Evolutionary conservation across 2,329 filamentous ascomycete genomes (phyloP).

Genomic region (Fusarium longipes): DNA sequence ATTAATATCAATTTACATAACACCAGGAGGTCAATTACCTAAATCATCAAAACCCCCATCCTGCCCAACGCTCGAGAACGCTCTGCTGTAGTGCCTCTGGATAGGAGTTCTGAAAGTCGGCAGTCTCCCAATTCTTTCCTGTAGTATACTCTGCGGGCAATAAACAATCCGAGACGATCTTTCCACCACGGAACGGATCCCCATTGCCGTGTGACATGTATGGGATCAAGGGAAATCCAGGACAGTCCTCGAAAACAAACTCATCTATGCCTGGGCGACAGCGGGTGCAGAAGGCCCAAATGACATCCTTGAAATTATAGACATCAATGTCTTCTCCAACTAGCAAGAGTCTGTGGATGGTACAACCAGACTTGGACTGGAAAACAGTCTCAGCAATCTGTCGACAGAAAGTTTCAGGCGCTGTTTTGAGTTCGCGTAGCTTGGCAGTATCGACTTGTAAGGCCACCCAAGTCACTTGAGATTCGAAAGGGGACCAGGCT

Average conservation of each 20-base stretch:
- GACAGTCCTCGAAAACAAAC: slow-evolving; percentile 56
- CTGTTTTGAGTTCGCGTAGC: slow-evolving; percentile 55
- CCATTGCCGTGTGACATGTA: slow-evolving; percentile 59
- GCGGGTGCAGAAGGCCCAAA: slow-evolving; percentile 61
- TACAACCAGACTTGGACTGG: slow-evolving; percentile 42
- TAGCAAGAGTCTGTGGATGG: slow-evolving; percentile 61
- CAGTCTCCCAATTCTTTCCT: slow-evolving; percentile 46
- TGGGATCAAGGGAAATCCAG: slow-evolving; percentile 57
- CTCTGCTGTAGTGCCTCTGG: slow-evolving; percentile 42
- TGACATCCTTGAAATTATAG: slow-evolving; percentile 58
- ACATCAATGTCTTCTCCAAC: slow-evolving; percentile 62
- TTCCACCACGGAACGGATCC: slow-evolving; percentile 52
- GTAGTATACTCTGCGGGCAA: slow-evolving; percentile 56
- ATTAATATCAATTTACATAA: too few species aligned
- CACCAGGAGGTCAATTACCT: too few species aligned
- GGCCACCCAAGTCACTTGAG: slow-evolving; percentile 60
- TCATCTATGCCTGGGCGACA: slow-evolving; percentile 60
- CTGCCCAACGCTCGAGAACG: slow-evolving; percentile 5
- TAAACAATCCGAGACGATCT: slow-evolving; percentile 59
- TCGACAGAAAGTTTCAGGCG: slow-evolving; percentile 15
- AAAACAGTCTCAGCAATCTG: slow-evolving; percentile 18
- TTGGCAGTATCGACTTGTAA: slow-evolving; percentile 68
- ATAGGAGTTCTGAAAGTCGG: slow-evolving; percentile 50
- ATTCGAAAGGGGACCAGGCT: slow-evolving; percentile 58
- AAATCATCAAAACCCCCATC: too few species aligned